Evolutionary conservation across 2,329 filamentous ascomycete species (phyloP).

Genomic region (Huntiella bhutanensis): DNA sequence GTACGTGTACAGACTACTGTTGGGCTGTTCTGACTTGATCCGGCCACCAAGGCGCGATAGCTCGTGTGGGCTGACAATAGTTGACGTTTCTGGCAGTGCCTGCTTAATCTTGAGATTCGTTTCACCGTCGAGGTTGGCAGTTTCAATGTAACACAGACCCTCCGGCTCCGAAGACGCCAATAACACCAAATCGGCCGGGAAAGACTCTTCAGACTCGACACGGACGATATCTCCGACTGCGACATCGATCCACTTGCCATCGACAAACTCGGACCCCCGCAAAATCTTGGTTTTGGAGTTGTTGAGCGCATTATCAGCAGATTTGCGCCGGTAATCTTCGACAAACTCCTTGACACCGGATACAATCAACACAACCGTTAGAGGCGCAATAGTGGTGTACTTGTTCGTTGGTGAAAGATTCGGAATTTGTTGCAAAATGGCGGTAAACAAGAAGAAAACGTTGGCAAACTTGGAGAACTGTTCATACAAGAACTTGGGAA

Average conservation of each 20-base stretch:
- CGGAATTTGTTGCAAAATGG: conserved; percentile 84
- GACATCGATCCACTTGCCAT: conserved; percentile 87
- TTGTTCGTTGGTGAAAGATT: conserved; percentile 84
- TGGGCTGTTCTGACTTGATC: conserved; percentile 86
- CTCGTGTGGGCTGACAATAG: conserved; percentile 71
- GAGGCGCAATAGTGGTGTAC: conserved; percentile 92
- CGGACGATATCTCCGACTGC: conserved; percentile 81
- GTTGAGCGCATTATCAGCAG: conserved; percentile 73
- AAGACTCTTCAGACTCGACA: conserved; percentile 85
- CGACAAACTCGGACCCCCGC: conserved; percentile 64
- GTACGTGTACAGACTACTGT: conserved; percentile 96
- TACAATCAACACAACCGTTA: conserved; percentile 76
- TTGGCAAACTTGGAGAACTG: conserved; percentile 99
- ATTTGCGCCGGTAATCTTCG: conserved; percentile 80
- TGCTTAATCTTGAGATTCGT: conserved; percentile 99
- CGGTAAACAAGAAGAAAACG: conserved; percentile 97
- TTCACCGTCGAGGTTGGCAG: conserved; percentile 90
- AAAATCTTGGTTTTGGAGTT: conserved; percentile 69
- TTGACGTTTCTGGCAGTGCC: conserved; percentile 76
- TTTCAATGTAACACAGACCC: conserved; percentile 96
- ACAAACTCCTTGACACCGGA: conserved; percentile 88
- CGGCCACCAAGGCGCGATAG: conserved; percentile 71
- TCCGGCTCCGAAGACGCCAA: conserved; percentile 92
- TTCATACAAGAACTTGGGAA: conserved; percentile 93
- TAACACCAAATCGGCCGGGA: conserved; percentile 82